A percentile compares a stretch with the other conserved stretches of the same genome.
phyloP scores from a whole-genome alignment of 805 yeast species.

The Candida vaughaniae region DNA sequence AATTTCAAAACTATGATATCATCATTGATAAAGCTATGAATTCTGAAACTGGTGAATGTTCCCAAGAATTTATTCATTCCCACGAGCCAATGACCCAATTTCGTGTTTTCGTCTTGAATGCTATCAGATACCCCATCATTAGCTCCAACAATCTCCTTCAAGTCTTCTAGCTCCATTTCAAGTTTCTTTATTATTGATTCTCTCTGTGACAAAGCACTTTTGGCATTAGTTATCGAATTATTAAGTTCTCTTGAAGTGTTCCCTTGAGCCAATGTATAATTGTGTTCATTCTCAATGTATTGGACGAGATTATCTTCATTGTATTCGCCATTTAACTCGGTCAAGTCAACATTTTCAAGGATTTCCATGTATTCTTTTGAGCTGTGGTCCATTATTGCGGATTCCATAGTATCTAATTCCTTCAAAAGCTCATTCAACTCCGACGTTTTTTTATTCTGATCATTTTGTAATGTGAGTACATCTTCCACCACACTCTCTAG shows the following conservation, averaged over 20 bases:
- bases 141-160: neutral
- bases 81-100: constrained; percentile 13
- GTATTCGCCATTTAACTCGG: constrained; percentile 1
- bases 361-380: constrained; percentile 5
- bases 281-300: constrained; percentile 3
- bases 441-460: constrained; percentile 21
- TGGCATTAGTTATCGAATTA: neutral
- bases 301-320: constrained; percentile 2
- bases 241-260: neutral
- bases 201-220: neutral
- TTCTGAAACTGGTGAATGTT: constrained; percentile 3
- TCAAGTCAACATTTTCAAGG: constrained; percentile 7
- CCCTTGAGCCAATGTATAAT: neutral
- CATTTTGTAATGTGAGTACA: constrained; percentile 22
- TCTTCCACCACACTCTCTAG: constrained; percentile 29
- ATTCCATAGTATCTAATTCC: constrained; percentile 23
- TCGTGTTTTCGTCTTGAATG: constrained; percentile 4
- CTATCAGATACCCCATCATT: neutral
- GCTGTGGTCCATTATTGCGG: constrained; percentile 13
- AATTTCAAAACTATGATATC: constrained; percentile 5
- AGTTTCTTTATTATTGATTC: neutral
- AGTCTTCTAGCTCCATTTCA: neutral
- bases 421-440: constrained; percentile 26
- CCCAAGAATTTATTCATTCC: constrained; percentile 11
- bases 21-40: constrained; percentile 9